phyloP scores from a whole-genome alignment of 2,329 filamentous ascomycete species.

The Byssoonygena ceratinophila region DNA sequence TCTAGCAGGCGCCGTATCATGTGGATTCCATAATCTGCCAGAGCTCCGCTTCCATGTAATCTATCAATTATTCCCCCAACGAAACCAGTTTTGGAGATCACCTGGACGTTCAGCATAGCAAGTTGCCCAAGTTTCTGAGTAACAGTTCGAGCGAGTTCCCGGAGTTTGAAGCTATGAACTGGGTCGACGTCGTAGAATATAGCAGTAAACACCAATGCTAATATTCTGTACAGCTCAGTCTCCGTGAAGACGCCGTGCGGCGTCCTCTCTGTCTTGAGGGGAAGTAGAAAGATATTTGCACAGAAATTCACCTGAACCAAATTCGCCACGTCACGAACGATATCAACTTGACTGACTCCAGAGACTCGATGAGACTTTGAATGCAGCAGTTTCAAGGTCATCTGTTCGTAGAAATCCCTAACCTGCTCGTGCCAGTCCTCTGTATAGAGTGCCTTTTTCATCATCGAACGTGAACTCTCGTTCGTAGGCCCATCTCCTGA shows the following conservation, averaged over 20 bases:
- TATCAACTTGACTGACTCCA: conserved; percentile 25
- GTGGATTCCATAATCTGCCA: conserved; percentile 46
- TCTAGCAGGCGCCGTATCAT: conserved; percentile 46
- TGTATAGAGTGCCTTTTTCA: conserved; percentile 18
- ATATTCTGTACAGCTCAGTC: conserved; percentile 44
- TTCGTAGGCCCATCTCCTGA: conserved; percentile 18
- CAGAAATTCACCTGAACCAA: conserved; percentile 21
- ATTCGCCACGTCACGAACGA: conserved; percentile 21
- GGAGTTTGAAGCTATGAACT: conserved; percentile 38
- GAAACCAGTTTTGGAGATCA: conserved; percentile 24
- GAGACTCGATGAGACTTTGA: conserved; percentile 38
- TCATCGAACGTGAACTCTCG: conserved; percentile 16
- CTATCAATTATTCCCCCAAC: conserved; percentile 27
- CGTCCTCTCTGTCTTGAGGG: conserved; percentile 21
- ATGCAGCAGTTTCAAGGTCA: conserved; percentile 16
- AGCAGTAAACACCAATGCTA: conserved; percentile 41
- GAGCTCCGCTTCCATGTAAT: conserved; percentile 22
- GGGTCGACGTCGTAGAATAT: conserved; percentile 42
- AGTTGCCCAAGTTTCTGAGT: conserved; percentile 30
- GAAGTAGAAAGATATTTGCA: conserved; percentile 21
- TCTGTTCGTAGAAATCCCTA: conserved; percentile 17
- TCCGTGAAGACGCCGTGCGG: conserved; percentile 36
- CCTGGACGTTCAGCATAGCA: conserved; percentile 34
- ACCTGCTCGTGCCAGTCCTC: conserved; percentile 15
- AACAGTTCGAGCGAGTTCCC: conserved; percentile 35